A percentile compares a stretch with the other conserved stretches of the same genome.
Conservation (phyloP, 2,329 filamentous ascomycete genomes). For the Atkinsonella hypoxylon region DNA sequence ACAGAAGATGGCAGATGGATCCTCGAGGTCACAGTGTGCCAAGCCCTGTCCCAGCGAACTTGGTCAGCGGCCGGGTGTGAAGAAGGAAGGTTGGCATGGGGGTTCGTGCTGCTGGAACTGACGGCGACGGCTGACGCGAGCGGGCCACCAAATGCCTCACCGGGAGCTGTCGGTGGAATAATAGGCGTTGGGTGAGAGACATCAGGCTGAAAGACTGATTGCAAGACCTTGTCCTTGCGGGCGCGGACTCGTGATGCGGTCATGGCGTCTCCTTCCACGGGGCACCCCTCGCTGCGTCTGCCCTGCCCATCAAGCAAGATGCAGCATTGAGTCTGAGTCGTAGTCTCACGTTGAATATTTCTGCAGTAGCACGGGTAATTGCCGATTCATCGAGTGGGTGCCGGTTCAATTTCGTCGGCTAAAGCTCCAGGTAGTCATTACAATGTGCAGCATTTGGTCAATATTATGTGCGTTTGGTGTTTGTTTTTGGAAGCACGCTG, state of each 20-base stretch:
- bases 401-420: background rate
- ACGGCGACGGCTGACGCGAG: conserved; percentile 11
- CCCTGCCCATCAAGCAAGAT: background rate
- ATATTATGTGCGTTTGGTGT: background rate
- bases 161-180: conserved; percentile 26
- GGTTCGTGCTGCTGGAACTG: conserved; percentile 8
- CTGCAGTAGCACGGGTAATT: no score
- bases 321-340: background rate
- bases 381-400: background rate
- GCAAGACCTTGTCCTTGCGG: conserved; percentile 38
- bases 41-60: conserved; percentile 47
- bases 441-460: background rate
- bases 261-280: conserved; percentile 13
- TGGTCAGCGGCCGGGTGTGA: conserved; percentile 31
- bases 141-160: conserved; percentile 34
- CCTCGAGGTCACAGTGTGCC: conserved; percentile 47
- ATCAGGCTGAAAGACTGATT: conserved; percentile 44
- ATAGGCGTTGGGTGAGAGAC: conserved; percentile 36
- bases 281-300: background rate
- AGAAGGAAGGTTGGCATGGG: conserved; percentile 7
- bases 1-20: conserved; percentile 46
- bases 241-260: conserved; percentile 32
- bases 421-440: background rate
- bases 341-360: background rate
- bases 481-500: conserved; percentile 1